phyloP scores from a whole-genome alignment of 75 land plant species.

The Larix kaempferi region DNA sequence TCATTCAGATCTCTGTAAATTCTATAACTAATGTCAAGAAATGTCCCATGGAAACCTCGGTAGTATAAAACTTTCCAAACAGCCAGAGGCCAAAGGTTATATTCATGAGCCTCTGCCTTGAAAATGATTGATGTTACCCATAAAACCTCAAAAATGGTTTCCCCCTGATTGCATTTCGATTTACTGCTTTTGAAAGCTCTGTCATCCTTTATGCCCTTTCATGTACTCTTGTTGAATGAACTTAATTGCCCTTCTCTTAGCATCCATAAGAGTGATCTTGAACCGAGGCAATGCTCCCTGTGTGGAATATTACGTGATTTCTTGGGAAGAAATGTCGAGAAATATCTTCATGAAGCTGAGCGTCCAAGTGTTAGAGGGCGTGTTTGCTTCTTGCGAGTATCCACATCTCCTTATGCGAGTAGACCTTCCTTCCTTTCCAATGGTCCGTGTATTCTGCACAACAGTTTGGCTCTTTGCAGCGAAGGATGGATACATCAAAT shows the following conservation, averaged over 20 bases:
- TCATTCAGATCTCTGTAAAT: neutral
- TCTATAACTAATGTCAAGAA: neutral
- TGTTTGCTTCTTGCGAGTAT: no score
- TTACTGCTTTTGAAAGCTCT: neutral
- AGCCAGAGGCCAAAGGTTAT: neutral
- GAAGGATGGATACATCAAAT: no score
- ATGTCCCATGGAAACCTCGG: neutral
- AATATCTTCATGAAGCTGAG: no score
- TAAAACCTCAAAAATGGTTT: neutral
- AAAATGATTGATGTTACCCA: neutral
- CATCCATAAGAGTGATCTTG: conserved; percentile 6
- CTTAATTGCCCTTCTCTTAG: neutral
- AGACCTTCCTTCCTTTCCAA: no score
- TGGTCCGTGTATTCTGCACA: no score
- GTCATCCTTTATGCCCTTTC: neutral
- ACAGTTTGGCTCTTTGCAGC: no score
- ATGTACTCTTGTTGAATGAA: neutral
- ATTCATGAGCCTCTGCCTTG: neutral
- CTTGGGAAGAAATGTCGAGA: no score
- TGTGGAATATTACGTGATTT: no score
- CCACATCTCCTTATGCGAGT: no score
- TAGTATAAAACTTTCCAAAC: neutral
- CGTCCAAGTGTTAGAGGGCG: no score
- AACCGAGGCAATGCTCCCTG: conserved; percentile 30
- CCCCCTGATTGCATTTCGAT: neutral